Conservation (phyloP, 768 basidiomycete species). For the Auriscalpium orientale region DNA sequence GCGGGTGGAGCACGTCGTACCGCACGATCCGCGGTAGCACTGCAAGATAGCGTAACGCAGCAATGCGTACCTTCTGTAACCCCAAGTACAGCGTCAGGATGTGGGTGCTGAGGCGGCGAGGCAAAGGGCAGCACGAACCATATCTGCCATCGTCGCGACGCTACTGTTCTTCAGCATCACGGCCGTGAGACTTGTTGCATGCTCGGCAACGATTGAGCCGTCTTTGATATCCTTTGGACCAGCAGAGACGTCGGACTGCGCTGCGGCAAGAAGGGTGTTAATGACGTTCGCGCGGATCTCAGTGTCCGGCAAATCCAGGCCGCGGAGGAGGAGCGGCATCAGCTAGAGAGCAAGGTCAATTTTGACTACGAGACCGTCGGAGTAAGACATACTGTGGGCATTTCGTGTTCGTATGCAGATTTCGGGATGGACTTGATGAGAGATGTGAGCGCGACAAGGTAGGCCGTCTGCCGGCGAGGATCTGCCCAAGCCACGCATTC, state of each 20-base stretch:
- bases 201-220: conserved; percentile 44
- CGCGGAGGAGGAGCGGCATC: conserved; percentile 80
- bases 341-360: conserved; percentile 42
- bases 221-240: conserved; percentile 22
- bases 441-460: conserved; percentile 77
- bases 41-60: conserved; percentile 69
- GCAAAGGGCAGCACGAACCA: conserved; percentile 31
- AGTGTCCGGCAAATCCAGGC: conserved; percentile 69
- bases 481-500: conserved; percentile 27
- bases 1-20: conserved; percentile 77
- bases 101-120: no score
- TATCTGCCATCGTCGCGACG: conserved; percentile 41
- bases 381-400: conserved; percentile 43
- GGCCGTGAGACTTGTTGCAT: conserved; percentile 63
- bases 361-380: neutral
- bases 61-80: conserved; percentile 63
- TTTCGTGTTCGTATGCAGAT: conserved; percentile 59
- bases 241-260: conserved; percentile 46
- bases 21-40: conserved; percentile 69
- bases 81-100: neutral
- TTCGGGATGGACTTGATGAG: conserved; percentile 77
- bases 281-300: conserved; percentile 76
- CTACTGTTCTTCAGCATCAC: conserved; percentile 63
- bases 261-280: conserved; percentile 65
- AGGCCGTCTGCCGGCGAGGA: conserved; percentile 48